phyloP scores from a whole-genome alignment of 1,139 yeast species.

The Hyphopichia buzzinii region DNA sequence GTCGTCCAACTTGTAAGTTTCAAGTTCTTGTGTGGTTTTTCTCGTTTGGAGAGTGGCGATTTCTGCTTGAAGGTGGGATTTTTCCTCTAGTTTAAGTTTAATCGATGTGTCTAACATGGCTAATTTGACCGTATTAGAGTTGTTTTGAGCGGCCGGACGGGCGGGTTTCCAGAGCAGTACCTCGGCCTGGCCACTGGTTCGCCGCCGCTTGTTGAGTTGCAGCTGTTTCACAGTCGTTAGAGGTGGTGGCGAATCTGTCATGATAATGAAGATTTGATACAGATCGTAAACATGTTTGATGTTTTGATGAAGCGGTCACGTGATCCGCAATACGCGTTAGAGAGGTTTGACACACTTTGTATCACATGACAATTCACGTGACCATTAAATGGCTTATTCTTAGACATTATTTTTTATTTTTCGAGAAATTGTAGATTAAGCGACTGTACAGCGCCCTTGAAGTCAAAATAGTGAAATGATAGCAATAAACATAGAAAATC shows the following conservation, averaged over 20 bases:
- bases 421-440: no score
- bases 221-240: neutral
- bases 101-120: conserved; percentile 13
- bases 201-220: neutral
- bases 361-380: no score
- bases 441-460: no score
- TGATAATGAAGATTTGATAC: neutral
- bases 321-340: no score
- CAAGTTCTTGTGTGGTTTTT: conserved; percentile 32
- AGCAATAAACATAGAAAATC: no score
- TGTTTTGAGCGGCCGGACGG: neutral
- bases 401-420: no score
- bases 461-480: no score
- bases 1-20: conserved; percentile 39
- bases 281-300: neutral
- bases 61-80: conserved; percentile 19
- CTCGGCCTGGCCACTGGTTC: neutral
- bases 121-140: conserved; percentile 3
- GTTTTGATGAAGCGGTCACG: no score
- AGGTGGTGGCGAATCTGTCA: neutral
- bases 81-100: conserved; percentile 14
- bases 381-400: no score
- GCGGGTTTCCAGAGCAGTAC: neutral
- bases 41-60: conserved; percentile 36
- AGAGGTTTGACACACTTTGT: no score